These are phyloP conservation scores for Talaromyces albobiverticillius DNA, from an alignment of 2,329 filamentous ascomycete species.

Conservation along the genomic window DNA sequence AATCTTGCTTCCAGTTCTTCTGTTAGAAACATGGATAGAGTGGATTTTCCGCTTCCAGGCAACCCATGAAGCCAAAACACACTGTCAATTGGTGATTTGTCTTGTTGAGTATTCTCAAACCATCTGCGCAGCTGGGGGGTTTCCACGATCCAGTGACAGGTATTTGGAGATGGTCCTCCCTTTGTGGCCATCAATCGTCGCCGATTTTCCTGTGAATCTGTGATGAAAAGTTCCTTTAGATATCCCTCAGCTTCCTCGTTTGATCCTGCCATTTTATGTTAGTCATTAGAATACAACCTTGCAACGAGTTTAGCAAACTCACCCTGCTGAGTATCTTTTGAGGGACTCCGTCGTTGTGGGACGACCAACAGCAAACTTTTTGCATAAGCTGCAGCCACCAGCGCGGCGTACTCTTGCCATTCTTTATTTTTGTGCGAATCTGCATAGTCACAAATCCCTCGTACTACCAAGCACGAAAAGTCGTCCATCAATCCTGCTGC, in stretches of 20 bases:
- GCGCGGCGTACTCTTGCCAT: slow-evolving; percentile 19
- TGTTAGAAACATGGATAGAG: neutral
- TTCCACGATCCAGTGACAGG: slow-evolving; percentile 16
- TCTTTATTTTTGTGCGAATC: slow-evolving; percentile 17
- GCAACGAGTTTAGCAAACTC: no score
- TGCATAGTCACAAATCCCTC: slow-evolving; percentile 20
- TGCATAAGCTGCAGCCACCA: neutral
- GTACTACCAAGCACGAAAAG: no score
- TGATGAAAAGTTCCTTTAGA: neutral
- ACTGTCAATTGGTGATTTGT: neutral
- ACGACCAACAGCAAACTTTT: no score
- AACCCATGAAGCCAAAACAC: slow-evolving; percentile 19
- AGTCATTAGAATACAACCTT: no score
- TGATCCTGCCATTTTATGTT: neutral
- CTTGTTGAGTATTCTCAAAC: slow-evolving; percentile 5
- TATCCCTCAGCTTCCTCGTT: neutral
- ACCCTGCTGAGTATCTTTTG: no score
- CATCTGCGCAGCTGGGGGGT: slow-evolving; percentile 16
- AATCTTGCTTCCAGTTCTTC: neutral
- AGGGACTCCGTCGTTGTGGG: no score
- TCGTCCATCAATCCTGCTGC: no score
- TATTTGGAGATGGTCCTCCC: neutral
- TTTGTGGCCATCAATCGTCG: neutral
- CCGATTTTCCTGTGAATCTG: neutral
- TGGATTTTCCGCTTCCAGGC: slow-evolving; percentile 20